Conservation (phyloP, 140 eudicot genomes). For the Ambrosia hybrid region DNA sequence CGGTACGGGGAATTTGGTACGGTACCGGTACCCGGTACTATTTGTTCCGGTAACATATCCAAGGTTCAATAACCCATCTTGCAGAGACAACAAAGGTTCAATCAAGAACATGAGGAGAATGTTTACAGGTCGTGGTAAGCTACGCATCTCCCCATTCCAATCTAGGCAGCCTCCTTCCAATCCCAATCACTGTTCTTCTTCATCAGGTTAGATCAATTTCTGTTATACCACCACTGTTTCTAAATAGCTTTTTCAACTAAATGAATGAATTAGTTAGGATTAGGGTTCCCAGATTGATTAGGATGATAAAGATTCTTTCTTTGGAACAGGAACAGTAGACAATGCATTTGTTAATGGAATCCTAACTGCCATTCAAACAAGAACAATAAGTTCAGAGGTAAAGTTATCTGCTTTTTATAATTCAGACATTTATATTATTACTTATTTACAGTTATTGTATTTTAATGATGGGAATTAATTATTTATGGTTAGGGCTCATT, state of each 20-base stretch:
- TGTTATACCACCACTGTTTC: background rate
- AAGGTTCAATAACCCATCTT: no score
- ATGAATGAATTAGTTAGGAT: background rate
- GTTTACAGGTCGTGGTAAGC: conserved; percentile 6
- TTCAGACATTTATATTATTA: no score
- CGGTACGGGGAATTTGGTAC: no score
- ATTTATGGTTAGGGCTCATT: conserved; percentile 29
- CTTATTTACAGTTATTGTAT: conserved; percentile 16
- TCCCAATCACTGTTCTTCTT: conserved; percentile 9
- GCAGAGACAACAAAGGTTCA: background rate
- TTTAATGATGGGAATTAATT: conserved; percentile 9
- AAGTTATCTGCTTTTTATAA: no score
- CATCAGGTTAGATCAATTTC: conserved; percentile 17
- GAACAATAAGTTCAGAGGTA: conserved; percentile 9
- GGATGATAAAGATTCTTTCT: conserved; percentile 63
- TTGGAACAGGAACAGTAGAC: conserved; percentile 60
- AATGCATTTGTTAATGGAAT: conserved; percentile 24
- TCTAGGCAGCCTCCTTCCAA: conserved; percentile 3
- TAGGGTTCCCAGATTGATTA: conserved; percentile 14
- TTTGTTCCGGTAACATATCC: no score
- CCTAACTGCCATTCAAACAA: background rate
- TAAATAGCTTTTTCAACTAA: background rate
- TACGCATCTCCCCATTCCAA: conserved; percentile 8
- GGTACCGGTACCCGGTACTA: no score
- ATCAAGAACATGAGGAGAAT: conserved; percentile 9